phyloP scores from a whole-genome alignment of 2,329 filamentous ascomycete species.

The Tolypocladium tropicale region DNA sequence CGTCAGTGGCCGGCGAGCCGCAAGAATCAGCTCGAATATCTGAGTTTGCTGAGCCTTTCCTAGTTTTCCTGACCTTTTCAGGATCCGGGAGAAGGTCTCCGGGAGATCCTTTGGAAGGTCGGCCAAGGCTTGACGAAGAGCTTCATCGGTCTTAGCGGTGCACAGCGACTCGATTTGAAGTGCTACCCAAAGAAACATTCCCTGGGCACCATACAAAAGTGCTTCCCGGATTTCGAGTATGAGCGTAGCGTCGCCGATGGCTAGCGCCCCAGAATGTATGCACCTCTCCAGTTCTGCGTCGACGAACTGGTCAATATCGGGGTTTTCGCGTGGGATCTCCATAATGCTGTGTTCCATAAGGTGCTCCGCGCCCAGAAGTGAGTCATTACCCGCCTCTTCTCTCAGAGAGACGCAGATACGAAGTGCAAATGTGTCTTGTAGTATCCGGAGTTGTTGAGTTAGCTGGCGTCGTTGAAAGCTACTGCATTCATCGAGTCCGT shows the following conservation, averaged over 20 bases:
- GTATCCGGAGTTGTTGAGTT: neutral
- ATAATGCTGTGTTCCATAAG: neutral
- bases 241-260: neutral
- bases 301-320: neutral
- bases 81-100: slow-evolving; percentile 19
- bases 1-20: slow-evolving; percentile 18
- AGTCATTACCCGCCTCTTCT: neutral
- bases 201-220: slow-evolving; percentile 15
- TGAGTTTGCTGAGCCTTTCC: slow-evolving; percentile 10
- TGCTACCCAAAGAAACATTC: slow-evolving; percentile 28
- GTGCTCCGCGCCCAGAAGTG: neutral
- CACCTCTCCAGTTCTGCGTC: neutral
- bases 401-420: neutral
- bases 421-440: neutral
- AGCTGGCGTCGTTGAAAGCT: neutral
- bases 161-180: slow-evolving; percentile 25
- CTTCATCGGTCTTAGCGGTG: slow-evolving; percentile 21
- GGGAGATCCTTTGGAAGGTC: slow-evolving; percentile 20
- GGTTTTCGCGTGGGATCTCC: neutral
- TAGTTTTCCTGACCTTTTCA: slow-evolving; percentile 9
- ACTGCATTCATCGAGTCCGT: neutral
- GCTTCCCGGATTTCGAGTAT: slow-evolving; percentile 5
- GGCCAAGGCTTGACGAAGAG: slow-evolving; percentile 19
- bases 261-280: neutral
- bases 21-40: slow-evolving; percentile 18